These are phyloP conservation scores for Kluyveromyces sp. DNA, from an alignment of 1,139 yeast species.

Conservation along the genomic window DNA sequence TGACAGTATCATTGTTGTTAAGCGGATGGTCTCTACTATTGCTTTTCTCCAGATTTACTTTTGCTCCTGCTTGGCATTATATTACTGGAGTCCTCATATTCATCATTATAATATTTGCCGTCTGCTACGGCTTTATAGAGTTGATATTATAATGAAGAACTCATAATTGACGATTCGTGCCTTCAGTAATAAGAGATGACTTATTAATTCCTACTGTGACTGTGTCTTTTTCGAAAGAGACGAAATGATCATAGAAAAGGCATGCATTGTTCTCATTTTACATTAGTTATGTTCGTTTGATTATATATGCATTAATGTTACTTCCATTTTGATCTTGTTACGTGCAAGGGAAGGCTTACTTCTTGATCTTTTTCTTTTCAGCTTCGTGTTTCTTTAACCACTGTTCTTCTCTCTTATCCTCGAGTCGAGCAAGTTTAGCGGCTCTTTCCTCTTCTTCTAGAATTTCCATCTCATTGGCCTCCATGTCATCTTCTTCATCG, in stretches of 20 bases:
- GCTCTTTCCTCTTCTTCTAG: slow-evolving; percentile 73
- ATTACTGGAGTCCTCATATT: slow-evolving; percentile 34
- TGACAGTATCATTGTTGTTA: slow-evolving; percentile 34
- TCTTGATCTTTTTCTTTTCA: slow-evolving; percentile 33
- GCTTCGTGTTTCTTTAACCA: slow-evolving; percentile 46
- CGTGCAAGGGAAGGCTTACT: neutral
- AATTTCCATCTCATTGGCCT: slow-evolving; percentile 85
- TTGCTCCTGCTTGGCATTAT: slow-evolving; percentile 40
- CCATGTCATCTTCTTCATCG: slow-evolving; percentile 71
- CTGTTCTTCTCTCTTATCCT: slow-evolving; percentile 57
- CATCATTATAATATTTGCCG: slow-evolving; percentile 37
- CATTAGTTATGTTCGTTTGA: neutral
- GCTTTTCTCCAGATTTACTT: slow-evolving; percentile 35
- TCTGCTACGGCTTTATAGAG: slow-evolving; percentile 40
- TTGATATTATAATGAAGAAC: slow-evolving; percentile 14
- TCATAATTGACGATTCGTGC: neutral
- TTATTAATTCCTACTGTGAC: no score
- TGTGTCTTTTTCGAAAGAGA: no score
- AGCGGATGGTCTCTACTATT: slow-evolving; percentile 36
- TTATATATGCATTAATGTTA: no score
- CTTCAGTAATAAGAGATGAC: no score
- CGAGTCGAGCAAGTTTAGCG: slow-evolving; percentile 51
- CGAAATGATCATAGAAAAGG: no score
- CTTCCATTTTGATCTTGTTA: neutral
- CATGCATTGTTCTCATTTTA: neutral